Percentiles rank a stretch among this genome's conserved stretches.
These are phyloP conservation scores for Maudiozyma saulgeensis DNA, from an alignment of 805 yeast genomes.

Conservation along the genomic window DNA sequence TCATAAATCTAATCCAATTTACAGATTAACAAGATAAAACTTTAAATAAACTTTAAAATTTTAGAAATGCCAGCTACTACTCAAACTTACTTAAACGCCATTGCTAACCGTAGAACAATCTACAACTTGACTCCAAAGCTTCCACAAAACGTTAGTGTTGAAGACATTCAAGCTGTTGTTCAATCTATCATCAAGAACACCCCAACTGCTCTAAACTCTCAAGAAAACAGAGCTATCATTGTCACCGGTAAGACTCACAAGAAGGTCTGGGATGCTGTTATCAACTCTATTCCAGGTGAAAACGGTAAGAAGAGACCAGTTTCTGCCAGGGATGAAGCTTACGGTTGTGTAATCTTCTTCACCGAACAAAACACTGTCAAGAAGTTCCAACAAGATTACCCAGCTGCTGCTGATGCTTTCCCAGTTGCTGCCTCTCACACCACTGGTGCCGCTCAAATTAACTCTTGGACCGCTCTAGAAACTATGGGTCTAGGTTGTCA, in stretches of 20 bases:
- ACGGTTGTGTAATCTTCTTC: slow-evolving; percentile 42
- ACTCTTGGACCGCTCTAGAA: slow-evolving; percentile 39
- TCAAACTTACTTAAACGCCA: slow-evolving; percentile 25
- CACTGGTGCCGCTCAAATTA: slow-evolving; percentile 41
- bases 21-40: not conserved
- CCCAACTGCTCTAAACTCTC: slow-evolving; percentile 46
- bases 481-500: slow-evolving; percentile 40
- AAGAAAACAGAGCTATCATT: slow-evolving; percentile 36
- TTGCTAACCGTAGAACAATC: slow-evolving; percentile 38
- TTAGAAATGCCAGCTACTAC: slow-evolving; percentile 10
- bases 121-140: slow-evolving; percentile 37
- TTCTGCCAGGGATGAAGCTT: slow-evolving; percentile 37
- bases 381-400: slow-evolving; percentile 34
- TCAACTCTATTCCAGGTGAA: slow-evolving; percentile 31
- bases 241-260: slow-evolving; percentile 38
- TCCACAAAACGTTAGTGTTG: slow-evolving; percentile 33
- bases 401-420: slow-evolving; percentile 36
- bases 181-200: slow-evolving; percentile 37
- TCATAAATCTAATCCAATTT: not conserved
- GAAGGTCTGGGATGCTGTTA: slow-evolving; percentile 37
- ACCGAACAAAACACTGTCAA: slow-evolving; percentile 35
- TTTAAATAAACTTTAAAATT: not conserved
- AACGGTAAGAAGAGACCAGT: slow-evolving; percentile 34
- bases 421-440: slow-evolving; percentile 40
- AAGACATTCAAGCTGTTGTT: slow-evolving; percentile 33